These are phyloP conservation scores for Monosporascus sp. DNA, from an alignment of 2,329 filamentous ascomycete genomes.

Conservation along the genomic window DNA sequence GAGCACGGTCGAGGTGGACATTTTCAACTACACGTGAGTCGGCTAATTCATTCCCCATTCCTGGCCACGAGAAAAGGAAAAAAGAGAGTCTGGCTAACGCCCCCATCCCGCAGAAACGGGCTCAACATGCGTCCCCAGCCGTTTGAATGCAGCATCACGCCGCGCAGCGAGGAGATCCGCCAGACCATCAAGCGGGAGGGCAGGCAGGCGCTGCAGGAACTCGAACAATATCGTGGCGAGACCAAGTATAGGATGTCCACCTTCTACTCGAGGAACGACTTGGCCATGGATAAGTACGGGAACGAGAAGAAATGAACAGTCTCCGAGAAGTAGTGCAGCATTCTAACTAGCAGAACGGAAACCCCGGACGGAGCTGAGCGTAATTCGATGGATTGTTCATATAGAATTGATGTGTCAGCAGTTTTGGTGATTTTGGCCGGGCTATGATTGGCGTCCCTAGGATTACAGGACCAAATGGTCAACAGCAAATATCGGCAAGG, in stretches of 20 bases:
- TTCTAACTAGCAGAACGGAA: too few species aligned
- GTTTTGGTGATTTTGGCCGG: too few species aligned
- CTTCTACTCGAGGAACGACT: constrained; percentile 36
- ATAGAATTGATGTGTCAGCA: too few species aligned
- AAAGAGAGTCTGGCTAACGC: not conserved
- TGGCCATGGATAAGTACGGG: constrained; percentile 28
- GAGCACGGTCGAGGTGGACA: constrained; percentile 47
- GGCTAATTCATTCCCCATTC: not conserved
- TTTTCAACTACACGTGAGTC: constrained; percentile 50
- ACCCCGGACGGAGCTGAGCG: too few species aligned
- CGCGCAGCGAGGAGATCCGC: constrained; percentile 42
- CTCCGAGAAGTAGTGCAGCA: too few species aligned
- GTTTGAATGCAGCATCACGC: constrained; percentile 49
- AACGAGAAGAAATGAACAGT: constrained; percentile 10
- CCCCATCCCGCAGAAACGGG: constrained; percentile 39
- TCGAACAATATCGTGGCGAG: constrained; percentile 49
- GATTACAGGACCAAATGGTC: too few species aligned
- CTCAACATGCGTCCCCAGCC: constrained; percentile 54
- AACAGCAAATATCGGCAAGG: too few species aligned
- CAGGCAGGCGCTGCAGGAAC: constrained; percentile 43
- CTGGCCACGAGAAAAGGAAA: too few species aligned
- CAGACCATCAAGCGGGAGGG: constrained; percentile 49
- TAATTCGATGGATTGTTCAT: too few species aligned
- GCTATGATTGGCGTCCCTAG: too few species aligned
- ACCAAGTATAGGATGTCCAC: constrained; percentile 54